Percentiles rank a stretch among this genome's conserved stretches.
Conservation (phyloP, 768 basidiomycete species). For the Chlorophyllum brunneum region DNA sequence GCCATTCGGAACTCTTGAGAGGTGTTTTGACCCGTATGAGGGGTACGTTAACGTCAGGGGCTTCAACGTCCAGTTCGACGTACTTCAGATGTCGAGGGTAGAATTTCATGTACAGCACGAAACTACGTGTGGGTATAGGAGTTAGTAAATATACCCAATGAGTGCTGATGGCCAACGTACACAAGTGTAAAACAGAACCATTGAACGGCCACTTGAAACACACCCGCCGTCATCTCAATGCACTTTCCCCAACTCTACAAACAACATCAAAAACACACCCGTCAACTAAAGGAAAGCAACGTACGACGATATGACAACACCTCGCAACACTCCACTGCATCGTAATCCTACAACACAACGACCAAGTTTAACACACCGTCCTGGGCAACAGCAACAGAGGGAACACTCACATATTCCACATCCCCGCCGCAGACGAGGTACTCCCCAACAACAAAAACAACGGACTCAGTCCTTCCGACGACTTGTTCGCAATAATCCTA, state of each 20-base stretch:
- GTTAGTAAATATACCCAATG: not conserved
- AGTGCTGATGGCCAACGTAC: constrained; percentile 43
- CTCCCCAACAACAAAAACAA: constrained; percentile 89
- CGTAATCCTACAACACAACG: constrained; percentile 52
- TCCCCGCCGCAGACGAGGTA: constrained; percentile 74
- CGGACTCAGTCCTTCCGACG: constrained; percentile 89
- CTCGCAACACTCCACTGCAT: constrained; percentile 80
- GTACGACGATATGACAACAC: constrained; percentile 76
- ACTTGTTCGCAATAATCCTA: constrained; percentile 72
- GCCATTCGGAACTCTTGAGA: constrained; percentile 67
- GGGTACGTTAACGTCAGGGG: constrained; percentile 27
- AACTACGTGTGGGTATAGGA: constrained; percentile 42
- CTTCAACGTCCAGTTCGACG: constrained; percentile 18
- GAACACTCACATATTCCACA: constrained; percentile 74
- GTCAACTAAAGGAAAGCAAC: constrained; percentile 23
- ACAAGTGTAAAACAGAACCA: constrained; percentile 84
- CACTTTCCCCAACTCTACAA: constrained; percentile 67
- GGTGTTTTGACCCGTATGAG: constrained; percentile 41
- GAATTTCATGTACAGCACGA: constrained; percentile 89
- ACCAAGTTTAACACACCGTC: too few species aligned
- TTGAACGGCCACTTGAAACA: constrained; percentile 77
- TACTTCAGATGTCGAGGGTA: constrained; percentile 86
- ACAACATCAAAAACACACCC: not conserved
- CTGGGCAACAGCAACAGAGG: constrained; percentile 1
- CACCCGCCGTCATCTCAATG: constrained; percentile 74